Conservation (phyloP, 331 rosid species). For the Malus hybrid region DNA sequence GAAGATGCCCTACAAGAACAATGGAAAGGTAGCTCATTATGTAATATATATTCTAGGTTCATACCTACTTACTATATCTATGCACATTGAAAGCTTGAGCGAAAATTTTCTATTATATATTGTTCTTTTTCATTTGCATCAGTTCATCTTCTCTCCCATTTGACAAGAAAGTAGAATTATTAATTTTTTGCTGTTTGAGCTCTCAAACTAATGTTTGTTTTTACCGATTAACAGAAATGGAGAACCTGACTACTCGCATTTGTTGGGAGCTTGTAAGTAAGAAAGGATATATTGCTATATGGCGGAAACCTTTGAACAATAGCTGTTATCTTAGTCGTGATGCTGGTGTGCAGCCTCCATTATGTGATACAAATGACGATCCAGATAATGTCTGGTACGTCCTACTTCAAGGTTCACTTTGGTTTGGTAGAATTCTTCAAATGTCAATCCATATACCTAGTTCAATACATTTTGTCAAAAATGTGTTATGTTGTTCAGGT, state of each 20-base stretch:
- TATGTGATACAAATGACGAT: constrained; percentile 67
- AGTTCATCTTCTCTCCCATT: constrained; percentile 2
- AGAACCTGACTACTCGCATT: constrained; percentile 51
- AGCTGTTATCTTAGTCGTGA: constrained; percentile 69
- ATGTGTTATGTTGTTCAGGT: neutral
- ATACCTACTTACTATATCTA: neutral
- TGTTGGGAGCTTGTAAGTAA: constrained; percentile 85
- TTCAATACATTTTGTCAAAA: neutral
- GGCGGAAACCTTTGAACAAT: constrained; percentile 76
- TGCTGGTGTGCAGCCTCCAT: constrained; percentile 40
- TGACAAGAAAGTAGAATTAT: neutral
- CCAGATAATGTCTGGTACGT: constrained; percentile 80
- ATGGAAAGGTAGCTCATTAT: constrained; percentile 71
- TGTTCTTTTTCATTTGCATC: neutral
- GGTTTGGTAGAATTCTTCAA: neutral
- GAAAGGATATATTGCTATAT: constrained; percentile 78
- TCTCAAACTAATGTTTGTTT: constrained; percentile 12
- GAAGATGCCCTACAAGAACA: constrained; percentile 63
- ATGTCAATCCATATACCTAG: neutral
- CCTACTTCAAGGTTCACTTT: neutral
- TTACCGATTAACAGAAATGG: constrained; percentile 54
- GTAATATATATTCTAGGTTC: neutral
- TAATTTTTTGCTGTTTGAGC: neutral
- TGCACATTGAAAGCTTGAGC: neutral
- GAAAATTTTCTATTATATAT: constrained; percentile 5